A percentile compares a stretch with the other conserved stretches of the same genome.
Evolutionary conservation across 768 basidiomycete genomes (phyloP).

Genomic region (Tylopilus rubrobrunneus): DNA sequence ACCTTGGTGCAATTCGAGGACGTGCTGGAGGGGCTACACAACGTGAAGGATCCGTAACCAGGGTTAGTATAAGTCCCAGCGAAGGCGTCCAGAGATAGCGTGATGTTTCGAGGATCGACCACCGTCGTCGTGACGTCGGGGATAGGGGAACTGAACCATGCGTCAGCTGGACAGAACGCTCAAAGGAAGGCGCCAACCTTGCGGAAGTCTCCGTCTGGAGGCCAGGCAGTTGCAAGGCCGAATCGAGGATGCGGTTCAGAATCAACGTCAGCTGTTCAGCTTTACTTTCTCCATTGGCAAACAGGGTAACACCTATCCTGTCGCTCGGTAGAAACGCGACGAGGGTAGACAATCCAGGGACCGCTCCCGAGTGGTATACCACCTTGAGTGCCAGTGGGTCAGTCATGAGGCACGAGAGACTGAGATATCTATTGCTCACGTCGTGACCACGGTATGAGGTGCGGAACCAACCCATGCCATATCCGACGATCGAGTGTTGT

Average conservation of each 20-base stretch:
- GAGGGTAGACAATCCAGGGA: constrained; percentile 32
- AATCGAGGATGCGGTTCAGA: constrained; percentile 22
- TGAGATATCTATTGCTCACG: constrained; percentile 19
- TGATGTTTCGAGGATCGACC: not conserved
- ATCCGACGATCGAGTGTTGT: constrained; percentile 31
- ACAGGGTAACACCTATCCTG: constrained; percentile 33
- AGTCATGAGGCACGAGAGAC: not conserved
- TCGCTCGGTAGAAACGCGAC: constrained; percentile 35
- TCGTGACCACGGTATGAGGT: constrained; percentile 39
- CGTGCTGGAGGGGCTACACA: constrained; percentile 30
- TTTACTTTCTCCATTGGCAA: constrained; percentile 30
- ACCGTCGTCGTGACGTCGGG: not conserved
- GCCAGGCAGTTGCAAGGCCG: constrained; percentile 12
- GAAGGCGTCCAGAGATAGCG: constrained; percentile 23
- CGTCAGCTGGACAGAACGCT: not conserved
- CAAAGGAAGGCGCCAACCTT: constrained; percentile 3
- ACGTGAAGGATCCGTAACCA: constrained; percentile 36
- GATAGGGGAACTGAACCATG: not conserved
- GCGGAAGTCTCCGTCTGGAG: not conserved
- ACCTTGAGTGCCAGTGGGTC: constrained; percentile 23
- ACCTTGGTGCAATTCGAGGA: constrained; percentile 24
- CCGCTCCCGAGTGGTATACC: constrained; percentile 31
- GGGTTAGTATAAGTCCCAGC: constrained; percentile 36
- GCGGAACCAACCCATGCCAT: constrained; percentile 43
- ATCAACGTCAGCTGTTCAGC: constrained; percentile 7